Percentiles rank a stretch among this genome's conserved stretches.
phyloP scores from a whole-genome alignment of 805 yeast genomes.

The Kurtzmaniella fragi region DNA sequence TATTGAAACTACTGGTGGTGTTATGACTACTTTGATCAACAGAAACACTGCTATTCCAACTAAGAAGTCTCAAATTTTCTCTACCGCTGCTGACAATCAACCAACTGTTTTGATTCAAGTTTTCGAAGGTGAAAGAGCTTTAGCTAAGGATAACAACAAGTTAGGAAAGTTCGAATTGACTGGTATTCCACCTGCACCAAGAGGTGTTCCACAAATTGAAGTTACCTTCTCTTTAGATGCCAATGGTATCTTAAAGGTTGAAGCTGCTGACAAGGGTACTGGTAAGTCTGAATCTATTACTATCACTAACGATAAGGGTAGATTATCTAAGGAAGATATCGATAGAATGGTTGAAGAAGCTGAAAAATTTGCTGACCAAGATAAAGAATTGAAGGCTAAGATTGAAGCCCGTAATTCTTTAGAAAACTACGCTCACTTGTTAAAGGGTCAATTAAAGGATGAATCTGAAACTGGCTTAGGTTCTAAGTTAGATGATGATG shows the following conservation, averaged over 20 bases:
- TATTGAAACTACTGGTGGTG: conserved; percentile 99
- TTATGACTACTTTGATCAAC: conserved; percentile 98
- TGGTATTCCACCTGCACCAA: conserved; percentile 97
- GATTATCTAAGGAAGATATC: conserved; percentile 93
- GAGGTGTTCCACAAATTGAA: conserved; percentile 99
- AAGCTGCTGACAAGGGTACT: conserved; percentile 97
- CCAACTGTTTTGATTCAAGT: conserved; percentile 99
- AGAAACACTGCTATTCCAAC: conserved; percentile 99
- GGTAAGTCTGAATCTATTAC: conserved; percentile 98
- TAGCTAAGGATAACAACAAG: conserved; percentile 95
- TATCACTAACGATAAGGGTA: conserved; percentile 98
- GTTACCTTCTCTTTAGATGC: conserved; percentile 99
- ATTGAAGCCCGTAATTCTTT: conserved; percentile 40
- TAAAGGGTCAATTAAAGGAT: conserved; percentile 38
- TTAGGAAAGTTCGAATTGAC: conserved; percentile 98
- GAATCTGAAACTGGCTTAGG: conserved; percentile 49
- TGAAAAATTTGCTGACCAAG: conserved; percentile 67
- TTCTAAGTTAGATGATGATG: conserved; percentile 80
- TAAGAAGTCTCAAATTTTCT: conserved; percentile 97
- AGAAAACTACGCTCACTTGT: conserved; percentile 41
- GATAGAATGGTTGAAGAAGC: conserved; percentile 99
- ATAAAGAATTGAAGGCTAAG: conserved; percentile 40
- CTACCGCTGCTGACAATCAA: conserved; percentile 98
- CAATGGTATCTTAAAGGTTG: conserved; percentile 98
- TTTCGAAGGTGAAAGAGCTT: conserved; percentile 99